A percentile compares a stretch with the other conserved stretches of the same genome.
These are phyloP conservation scores for Boletus bicolor DNA, from an alignment of 768 basidiomycete genomes.

Conservation along the genomic window DNA sequence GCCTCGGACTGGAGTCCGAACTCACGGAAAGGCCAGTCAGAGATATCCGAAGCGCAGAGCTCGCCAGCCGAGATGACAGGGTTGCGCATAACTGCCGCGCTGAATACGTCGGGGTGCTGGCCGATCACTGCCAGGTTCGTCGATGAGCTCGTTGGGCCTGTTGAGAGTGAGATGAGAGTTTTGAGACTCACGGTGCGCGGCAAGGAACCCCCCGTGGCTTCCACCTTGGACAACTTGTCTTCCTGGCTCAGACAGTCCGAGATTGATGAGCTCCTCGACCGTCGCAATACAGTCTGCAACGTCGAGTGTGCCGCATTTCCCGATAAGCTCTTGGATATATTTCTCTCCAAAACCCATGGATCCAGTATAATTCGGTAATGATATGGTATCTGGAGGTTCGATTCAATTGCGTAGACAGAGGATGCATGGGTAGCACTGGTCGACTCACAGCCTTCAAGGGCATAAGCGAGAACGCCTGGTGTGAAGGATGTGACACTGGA, in stretches of 20 bases:
- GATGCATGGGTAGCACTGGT: not conserved
- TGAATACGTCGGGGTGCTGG: slow-evolving; percentile 57
- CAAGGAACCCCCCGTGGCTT: slow-evolving; percentile 68
- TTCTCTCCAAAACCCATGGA: slow-evolving; percentile 63
- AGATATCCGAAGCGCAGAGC: slow-evolving; percentile 57
- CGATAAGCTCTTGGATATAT: slow-evolving; percentile 52
- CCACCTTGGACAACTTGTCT: slow-evolving; percentile 61
- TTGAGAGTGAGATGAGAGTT: not conserved
- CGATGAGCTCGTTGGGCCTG: not conserved
- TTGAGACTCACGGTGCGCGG: slow-evolving; percentile 49
- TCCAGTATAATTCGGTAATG: slow-evolving; percentile 65
- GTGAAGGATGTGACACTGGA: slow-evolving; percentile 47
- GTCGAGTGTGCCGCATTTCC: slow-evolving; percentile 61
- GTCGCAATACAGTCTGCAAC: slow-evolving; percentile 62
- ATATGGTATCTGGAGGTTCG: slow-evolving; percentile 47
- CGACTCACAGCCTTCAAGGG: slow-evolving; percentile 58
- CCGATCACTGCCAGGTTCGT: slow-evolving; percentile 48
- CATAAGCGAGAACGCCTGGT: slow-evolving; percentile 42
- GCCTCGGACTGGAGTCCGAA: slow-evolving; percentile 37
- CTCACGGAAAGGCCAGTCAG: slow-evolving; percentile 58
- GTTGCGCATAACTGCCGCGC: slow-evolving; percentile 62
- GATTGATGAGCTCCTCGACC: slow-evolving; percentile 45
- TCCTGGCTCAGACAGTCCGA: slow-evolving; percentile 48
- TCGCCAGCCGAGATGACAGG: slow-evolving; percentile 66
- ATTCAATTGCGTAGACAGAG: not conserved